Percentiles rank a stretch among this genome's conserved stretches.
These are phyloP conservation scores for Neostapfia colusana DNA, from an alignment of 176 grass and related monocot genomes.

Conservation along the genomic window DNA sequence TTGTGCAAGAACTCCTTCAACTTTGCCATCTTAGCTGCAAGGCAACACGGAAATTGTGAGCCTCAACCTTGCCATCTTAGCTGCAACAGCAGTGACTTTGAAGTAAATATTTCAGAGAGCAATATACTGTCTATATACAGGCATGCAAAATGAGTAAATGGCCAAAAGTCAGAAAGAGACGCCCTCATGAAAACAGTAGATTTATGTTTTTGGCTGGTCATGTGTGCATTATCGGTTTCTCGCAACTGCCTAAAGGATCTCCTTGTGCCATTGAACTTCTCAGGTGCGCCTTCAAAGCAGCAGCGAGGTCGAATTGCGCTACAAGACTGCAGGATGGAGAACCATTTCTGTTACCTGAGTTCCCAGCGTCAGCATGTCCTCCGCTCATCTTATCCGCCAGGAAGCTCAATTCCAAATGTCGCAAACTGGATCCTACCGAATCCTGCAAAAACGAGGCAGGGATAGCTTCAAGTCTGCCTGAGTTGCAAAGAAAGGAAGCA, in stretches of 20 bases:
- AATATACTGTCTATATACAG: not conserved
- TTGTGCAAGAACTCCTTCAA: constrained; percentile 55
- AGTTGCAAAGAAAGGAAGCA: not conserved
- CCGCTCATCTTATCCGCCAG: constrained; percentile 35
- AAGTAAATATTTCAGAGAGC: not conserved
- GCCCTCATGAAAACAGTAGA: not conserved
- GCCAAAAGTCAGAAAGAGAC: not conserved
- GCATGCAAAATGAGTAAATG: not conserved
- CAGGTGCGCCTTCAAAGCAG: not conserved
- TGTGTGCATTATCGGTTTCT: not conserved
- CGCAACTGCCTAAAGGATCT: not conserved
- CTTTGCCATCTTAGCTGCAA: constrained; percentile 60
- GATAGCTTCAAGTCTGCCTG: not conserved
- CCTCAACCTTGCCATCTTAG: not conserved
- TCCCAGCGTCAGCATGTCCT: constrained; percentile 6
- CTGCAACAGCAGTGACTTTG: not conserved
- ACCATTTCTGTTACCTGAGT: not conserved
- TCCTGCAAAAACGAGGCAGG: constrained; percentile 11
- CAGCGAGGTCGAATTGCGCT: not conserved
- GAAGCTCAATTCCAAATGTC: not conserved
- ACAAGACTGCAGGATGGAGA: not conserved
- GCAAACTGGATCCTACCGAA: not conserved
- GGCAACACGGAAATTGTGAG: constrained; percentile 13
- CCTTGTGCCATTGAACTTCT: not conserved
- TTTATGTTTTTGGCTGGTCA: not conserved